These are phyloP conservation scores for Talaromyces sp. DNA, from an alignment of 2,329 filamentous ascomycete genomes.

Conservation along the genomic window DNA sequence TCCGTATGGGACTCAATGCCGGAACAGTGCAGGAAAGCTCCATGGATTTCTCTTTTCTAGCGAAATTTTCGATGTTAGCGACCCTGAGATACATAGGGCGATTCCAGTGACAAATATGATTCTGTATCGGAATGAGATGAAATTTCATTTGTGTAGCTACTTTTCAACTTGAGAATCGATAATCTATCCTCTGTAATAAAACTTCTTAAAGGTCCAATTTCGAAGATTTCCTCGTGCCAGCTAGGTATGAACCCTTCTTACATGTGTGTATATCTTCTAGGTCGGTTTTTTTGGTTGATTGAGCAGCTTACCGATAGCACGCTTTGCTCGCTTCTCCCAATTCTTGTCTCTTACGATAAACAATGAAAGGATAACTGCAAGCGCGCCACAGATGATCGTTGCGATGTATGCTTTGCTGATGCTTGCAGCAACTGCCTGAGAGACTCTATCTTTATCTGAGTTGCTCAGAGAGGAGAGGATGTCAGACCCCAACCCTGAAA, in stretches of 20 bases:
- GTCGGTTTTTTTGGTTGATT: background rate
- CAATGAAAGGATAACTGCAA: background rate
- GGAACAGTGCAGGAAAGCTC: background rate
- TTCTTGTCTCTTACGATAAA: background rate
- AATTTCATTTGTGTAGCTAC: no score
- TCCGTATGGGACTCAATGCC: background rate
- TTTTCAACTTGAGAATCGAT: no score
- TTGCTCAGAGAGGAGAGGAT: background rate
- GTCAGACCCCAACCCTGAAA: background rate
- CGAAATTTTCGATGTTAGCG: no score
- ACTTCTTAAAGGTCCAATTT: no score
- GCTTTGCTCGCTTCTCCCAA: background rate
- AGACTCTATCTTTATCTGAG: background rate
- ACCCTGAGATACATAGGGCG: no score
- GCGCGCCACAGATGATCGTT: background rate
- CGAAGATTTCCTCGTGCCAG: no score
- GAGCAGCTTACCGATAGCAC: background rate
- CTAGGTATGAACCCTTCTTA: no score
- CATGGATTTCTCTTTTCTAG: no score
- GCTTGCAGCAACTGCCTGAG: background rate
- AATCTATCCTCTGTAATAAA: no score
- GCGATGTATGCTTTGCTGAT: background rate
- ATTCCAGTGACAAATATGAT: no score
- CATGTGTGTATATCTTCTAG: background rate
- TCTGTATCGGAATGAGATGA: no score